Base-by-base conservation (phyloP, 78 protist genomes). In the Guillardia theta region DNA sequence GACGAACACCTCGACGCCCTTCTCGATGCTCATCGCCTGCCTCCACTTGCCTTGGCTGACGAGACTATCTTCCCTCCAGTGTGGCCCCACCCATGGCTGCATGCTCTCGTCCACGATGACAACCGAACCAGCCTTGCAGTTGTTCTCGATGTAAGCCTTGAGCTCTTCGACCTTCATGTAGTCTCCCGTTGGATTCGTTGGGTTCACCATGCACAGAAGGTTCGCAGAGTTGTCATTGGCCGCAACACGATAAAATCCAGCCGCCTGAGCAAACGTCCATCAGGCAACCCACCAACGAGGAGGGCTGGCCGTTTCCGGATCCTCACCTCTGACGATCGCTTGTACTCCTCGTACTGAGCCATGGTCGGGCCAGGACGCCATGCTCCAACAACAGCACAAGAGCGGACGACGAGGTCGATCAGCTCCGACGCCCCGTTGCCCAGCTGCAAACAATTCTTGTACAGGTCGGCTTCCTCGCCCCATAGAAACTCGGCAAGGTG, bases 81-180 rank as follows among this genome's bases (percentile, higher is more conserved):
- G 50, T 48, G 0, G 44, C 41, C 88, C 88, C n/a, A 77, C 48
- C 88, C 88, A 77, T 15, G 48, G 88, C 43, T 77, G 88, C 88
- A 77, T 77, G 88, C 88, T 77, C 48, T 77, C 88, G 88, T 77
- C 88, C 15, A 77, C 30, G 88, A 77, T 10, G 39, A 77, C 88
- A 0, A 33, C 8, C 9, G 48, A 44, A 48, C 22, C 88, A n/a
- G 36, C 50, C 0, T n/a, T 33, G 48, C 48, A 36, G 48, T 77
- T 41, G 41, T 18, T 4, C 0, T n/a, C 50, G 22, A 77, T 21
- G 88, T 77, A 77, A 48, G 10, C 48, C 88, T 77, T 77, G 39
- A 77, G 10, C 88, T 36, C 88, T 6, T 43, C 48, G 36, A 77
- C 43, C 9, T 8, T 15, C 88, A 77, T 77, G 88, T 43, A 77